Conservation (phyloP, 768 basidiomycete species). For the Lentinula detonsa region DNA sequence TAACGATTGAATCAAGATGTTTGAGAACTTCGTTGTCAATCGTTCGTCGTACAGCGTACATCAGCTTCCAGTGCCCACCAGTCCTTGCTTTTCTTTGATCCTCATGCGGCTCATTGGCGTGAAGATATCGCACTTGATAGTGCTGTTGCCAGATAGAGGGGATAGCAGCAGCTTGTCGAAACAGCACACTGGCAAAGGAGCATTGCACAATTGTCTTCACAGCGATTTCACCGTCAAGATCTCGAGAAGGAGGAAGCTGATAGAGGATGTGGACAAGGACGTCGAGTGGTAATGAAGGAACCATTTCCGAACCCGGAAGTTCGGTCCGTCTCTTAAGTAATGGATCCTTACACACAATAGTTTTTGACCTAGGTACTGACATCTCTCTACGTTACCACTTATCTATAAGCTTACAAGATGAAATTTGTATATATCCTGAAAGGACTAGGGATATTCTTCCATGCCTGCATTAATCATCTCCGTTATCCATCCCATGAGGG, state of each 20-base stretch:
- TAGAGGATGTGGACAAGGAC: conserved; percentile 8
- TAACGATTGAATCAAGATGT: conserved; percentile 35
- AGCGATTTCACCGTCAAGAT: neutral
- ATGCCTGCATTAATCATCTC: conserved; percentile 53
- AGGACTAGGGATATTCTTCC: conserved; percentile 5
- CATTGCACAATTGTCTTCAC: conserved; percentile 31
- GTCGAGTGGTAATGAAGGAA: conserved; percentile 9
- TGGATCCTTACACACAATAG: too few species aligned
- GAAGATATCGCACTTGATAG: conserved; percentile 42
- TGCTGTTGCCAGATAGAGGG: conserved; percentile 45
- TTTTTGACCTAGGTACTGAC: too few species aligned
- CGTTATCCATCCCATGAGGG: conserved; percentile 49
- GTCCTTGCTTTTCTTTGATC: conserved; percentile 19
- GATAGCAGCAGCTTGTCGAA: conserved; percentile 38
- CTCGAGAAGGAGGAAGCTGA: conserved; percentile 6
- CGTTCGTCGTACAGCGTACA: conserved; percentile 38
- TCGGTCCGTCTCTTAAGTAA: conserved; percentile 27
- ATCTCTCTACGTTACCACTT: too few species aligned
- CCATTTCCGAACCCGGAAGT: neutral
- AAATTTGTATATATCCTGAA: too few species aligned
- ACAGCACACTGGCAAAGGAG: conserved; percentile 26
- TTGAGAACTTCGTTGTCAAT: conserved; percentile 36
- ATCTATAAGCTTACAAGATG: too few species aligned
- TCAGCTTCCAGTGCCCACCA: conserved; percentile 36
- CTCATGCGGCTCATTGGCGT: conserved; percentile 32